phyloP scores from a whole-genome alignment of 345 rosid genomes.

The Mercurialis annua region DNA sequence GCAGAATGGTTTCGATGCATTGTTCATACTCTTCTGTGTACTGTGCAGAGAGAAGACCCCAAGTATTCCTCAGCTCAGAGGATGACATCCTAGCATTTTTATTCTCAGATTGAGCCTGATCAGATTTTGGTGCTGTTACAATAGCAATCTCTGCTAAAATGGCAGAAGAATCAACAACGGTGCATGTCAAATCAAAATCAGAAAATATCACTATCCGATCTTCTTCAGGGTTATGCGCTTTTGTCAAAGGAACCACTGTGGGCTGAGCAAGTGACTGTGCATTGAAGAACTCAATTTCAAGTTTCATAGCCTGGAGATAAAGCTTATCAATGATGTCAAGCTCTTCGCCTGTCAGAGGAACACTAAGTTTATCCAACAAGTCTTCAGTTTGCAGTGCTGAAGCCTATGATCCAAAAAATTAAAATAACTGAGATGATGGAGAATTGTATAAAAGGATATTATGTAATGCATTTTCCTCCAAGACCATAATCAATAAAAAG shows the following conservation, averaged over 20 bases:
- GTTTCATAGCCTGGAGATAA: slow-evolving; percentile 97
- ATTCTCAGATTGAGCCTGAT: slow-evolving; percentile 49
- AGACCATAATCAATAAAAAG: slow-evolving; percentile 16
- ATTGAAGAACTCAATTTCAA: slow-evolving; percentile 86
- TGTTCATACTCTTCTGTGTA: slow-evolving; percentile 86
- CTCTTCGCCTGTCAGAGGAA: slow-evolving; percentile 93
- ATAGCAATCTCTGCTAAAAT: slow-evolving; percentile 95
- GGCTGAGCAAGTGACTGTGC: slow-evolving; percentile 78
- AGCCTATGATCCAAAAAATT: slow-evolving; percentile 53
- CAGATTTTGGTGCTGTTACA: slow-evolving; percentile 77
- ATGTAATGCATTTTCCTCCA: slow-evolving; percentile 24
- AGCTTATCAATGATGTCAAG: slow-evolving; percentile 83
- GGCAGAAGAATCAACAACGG: slow-evolving; percentile 94
- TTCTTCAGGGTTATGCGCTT: slow-evolving; percentile 49
- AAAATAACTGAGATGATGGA: slow-evolving; percentile 31
- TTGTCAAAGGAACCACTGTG: slow-evolving; percentile 63
- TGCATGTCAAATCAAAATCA: slow-evolving; percentile 96
- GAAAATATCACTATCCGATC: slow-evolving; percentile 65
- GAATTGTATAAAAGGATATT: slow-evolving; percentile 25
- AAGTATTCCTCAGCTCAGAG: slow-evolving; percentile 68
- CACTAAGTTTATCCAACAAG: slow-evolving; percentile 89
- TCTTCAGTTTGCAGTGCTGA: slow-evolving; percentile 90
- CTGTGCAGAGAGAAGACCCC: slow-evolving; percentile 70
- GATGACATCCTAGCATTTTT: slow-evolving; percentile 67
- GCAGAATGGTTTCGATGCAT: slow-evolving; percentile 77